These are phyloP conservation scores for Nitzschia sp. DNA, from an alignment of 108 stramenopile species.

Conservation along the genomic window DNA sequence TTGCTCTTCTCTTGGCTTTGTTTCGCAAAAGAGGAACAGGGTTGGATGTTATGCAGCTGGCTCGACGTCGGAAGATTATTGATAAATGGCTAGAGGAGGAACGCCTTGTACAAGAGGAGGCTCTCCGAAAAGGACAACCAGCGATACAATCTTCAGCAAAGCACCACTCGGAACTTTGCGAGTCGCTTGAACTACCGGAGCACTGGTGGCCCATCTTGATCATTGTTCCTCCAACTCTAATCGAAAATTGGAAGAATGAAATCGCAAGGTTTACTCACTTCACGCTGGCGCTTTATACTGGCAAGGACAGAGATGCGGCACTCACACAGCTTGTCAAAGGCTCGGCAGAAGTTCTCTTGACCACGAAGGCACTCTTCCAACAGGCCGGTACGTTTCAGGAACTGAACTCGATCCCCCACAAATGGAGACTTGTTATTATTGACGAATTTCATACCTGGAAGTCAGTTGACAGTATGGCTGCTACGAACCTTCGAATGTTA, in stretches of 20 bases:
- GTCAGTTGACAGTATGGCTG: constrained; percentile 22
- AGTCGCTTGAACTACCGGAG: constrained; percentile 10
- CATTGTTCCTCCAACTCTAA: constrained; percentile 70
- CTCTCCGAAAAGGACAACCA: constrained; percentile 16
- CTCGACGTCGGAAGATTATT: constrained; percentile 26
- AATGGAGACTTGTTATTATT: constrained; percentile 79
- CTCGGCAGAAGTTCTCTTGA: constrained; percentile 64
- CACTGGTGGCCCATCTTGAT: constrained; percentile 69
- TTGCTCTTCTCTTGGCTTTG: constrained; percentile 71
- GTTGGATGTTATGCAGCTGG: constrained; percentile 38
- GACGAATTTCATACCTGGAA: constrained; percentile 87
- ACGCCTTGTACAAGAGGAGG: constrained; percentile 36
- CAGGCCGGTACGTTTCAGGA: constrained; percentile 10
- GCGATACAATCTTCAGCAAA: background rate
- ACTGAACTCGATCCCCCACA: constrained; percentile 25
- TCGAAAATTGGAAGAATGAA: constrained; percentile 69
- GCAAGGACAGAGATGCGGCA: constrained; percentile 33
- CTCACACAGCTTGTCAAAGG: constrained; percentile 50
- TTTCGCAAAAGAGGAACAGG: constrained; percentile 73
- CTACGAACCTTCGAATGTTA: constrained; percentile 37
- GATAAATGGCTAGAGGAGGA: background rate
- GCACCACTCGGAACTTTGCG: constrained; percentile 1
- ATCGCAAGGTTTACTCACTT: constrained; percentile 79
- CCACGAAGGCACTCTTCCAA: constrained; percentile 56
- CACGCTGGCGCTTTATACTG: constrained; percentile 50